Evolutionary conservation across 2,329 filamentous ascomycete genomes (phyloP), one percentile per base, ranked within the genome.

Genomic region (Phyllosticta ampelicida): DNA sequence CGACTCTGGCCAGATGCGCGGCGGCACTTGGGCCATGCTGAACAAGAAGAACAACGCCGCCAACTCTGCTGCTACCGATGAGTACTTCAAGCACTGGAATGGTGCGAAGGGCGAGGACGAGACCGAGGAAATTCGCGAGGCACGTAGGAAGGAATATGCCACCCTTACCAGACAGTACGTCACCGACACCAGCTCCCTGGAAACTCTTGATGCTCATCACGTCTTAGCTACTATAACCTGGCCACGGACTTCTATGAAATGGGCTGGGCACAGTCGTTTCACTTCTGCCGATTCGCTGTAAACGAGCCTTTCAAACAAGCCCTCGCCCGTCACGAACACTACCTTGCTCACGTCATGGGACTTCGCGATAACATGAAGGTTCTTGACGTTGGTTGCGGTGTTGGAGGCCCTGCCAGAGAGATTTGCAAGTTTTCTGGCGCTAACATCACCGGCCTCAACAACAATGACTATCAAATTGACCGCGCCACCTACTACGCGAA

Each of bases 391-490:
- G 94, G 94, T 61, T 99, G 94, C 68, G 94, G 94, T 81, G 90
- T 97, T 58, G 94, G 94, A 67, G 94, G 94, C 52, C 94, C 94
- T 20, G 94, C 92, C 6, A 84, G 91, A 62, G 91, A 97, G 78
- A 97, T 99, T 67, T 89, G 89, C 76, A 95, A 95, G 77, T 99
- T 99, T 77, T 87, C 89, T 10, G 92, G 89, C 61, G 87, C 84
- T 66, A 90, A 96, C 67, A 82, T 97, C 62, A 86, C 90, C 21
- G 94, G 94, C 50, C 77, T 97, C 72, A 99, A 97, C 84, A 97
- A 96, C 84, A 97, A 97, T 75, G 90, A 96, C 77, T 99, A 99
- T 79, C 94, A 97, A 78, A 96, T 97, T 64, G 84, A 96, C 71
- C 89, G 94, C 64, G 92, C 91, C n/a, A 90, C 85, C 13, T 79